phyloP scores from a whole-genome alignment of 208 protist genomes.

The Acanthamoeba healyi region DNA sequence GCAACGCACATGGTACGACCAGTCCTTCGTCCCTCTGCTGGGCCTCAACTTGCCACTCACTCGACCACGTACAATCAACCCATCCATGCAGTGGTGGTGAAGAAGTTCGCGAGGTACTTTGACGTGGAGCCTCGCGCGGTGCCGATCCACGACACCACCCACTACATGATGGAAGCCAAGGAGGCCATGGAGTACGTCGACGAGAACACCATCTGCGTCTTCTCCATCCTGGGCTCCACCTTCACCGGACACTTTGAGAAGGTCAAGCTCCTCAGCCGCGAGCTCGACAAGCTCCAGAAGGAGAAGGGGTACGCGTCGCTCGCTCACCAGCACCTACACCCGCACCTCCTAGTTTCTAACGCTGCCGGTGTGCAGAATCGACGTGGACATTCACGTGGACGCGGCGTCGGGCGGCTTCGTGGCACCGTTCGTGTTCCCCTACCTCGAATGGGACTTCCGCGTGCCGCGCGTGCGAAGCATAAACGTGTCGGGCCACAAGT shows the following conservation, averaged over 20 bases:
- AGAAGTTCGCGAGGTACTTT: conserved; percentile 81
- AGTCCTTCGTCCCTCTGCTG: background rate
- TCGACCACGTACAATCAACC: too few relatives aligned
- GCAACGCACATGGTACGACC: conserved; percentile 7
- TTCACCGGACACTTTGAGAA: conserved; percentile 82
- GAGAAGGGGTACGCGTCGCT: conserved; percentile 52
- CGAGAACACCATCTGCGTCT: conserved; percentile 84
- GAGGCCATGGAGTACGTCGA: conserved; percentile 66
- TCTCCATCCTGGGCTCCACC: conserved; percentile 79
- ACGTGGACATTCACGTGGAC: conserved; percentile 84
- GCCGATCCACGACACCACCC: background rate
- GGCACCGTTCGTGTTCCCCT: conserved; percentile 77
- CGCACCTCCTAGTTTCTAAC: too few relatives aligned
- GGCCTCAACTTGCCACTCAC: background rate
- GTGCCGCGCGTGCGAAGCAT: conserved; percentile 77
- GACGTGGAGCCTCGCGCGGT: conserved; percentile 78
- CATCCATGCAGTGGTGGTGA: conserved; percentile 73
- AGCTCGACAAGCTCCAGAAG: conserved; percentile 55
- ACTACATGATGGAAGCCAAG: conserved; percentile 67
- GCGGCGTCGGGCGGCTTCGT: conserved; percentile 84
- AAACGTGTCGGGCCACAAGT: conserved; percentile 80
- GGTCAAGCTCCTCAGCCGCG: conserved; percentile 71
- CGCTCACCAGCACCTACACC: too few relatives aligned
- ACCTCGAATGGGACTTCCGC: conserved; percentile 79
- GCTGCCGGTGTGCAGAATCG: conserved; percentile 16